Base-by-base conservation (phyloP, 2,329 filamentous ascomycete genomes). In the Trichoderma cornu-damae region DNA sequence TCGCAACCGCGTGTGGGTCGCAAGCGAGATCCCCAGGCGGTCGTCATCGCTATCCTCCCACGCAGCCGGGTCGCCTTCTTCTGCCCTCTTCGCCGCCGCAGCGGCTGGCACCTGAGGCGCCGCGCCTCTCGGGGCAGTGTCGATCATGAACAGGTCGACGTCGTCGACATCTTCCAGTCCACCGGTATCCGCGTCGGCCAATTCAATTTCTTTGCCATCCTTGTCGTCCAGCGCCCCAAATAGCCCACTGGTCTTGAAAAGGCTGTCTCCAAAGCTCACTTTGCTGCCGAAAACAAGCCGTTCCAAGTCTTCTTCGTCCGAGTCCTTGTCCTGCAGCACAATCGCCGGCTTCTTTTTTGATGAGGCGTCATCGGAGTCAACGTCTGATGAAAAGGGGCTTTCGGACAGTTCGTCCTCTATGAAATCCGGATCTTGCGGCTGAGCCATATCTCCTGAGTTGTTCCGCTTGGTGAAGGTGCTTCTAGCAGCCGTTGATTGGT, bases 21-120 rank as follows among this genome's bases (percentile, higher is more conserved):
- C 88, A 37, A 99, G 79, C 12, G 93, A 97, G 48, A 99, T 81
- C 6, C 85, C 83, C 61, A 96, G 76, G 54, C 89, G 83, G 68
- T 97, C 94, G 68, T 99, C 94, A 66, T 99, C 94, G 71, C 92
- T 97, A 70, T 99, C 94, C 64, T 92, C 85, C 94, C 94, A 99
- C 1, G 85, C 89, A 2, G 86, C 79, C 18, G 77, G 76, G 40
- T 80, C 75, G 46, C 61, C 66, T 14, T 67, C 62, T 12, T 62
- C 58, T 11, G 55, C 48, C 18, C 65, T 62, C 5, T 58, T 64
- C 22, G 65, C 60, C 18, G 65, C 63, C 40, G 61, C 32, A 16
- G 67, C 51, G 34, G 72, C 68, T 5, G 67, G 56, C 8, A 64
- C 53, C 9, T 70, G 65, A 26, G 73, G 67, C 18, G 66, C 70